Percentiles rank a stretch among this genome's conserved stretches.
Evolutionary conservation across 2,329 filamentous ascomycete species (phyloP).

Genomic region (Epichloe elymi): DNA sequence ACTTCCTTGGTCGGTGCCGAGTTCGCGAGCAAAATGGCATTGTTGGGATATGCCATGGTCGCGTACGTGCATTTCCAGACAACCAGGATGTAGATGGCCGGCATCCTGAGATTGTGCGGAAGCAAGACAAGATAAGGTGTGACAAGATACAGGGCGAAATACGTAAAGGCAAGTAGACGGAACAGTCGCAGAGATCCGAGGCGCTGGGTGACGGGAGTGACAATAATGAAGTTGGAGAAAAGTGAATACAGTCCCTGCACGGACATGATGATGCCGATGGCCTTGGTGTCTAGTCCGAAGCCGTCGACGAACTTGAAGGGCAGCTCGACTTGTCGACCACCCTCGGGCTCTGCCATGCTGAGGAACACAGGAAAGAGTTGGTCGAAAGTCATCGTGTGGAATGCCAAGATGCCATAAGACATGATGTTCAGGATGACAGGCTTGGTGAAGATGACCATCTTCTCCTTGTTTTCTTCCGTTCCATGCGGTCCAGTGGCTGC

Average conservation of each 20-base stretch:
- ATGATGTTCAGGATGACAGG: constrained; percentile 80
- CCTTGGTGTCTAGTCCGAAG: constrained; percentile 69
- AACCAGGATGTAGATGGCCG: constrained; percentile 63
- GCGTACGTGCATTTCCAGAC: constrained; percentile 90
- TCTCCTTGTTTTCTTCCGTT: constrained; percentile 15
- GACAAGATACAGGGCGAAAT: constrained; percentile 76
- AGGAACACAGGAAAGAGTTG: constrained; percentile 87
- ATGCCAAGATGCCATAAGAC: constrained; percentile 84
- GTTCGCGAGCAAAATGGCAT: constrained; percentile 80
- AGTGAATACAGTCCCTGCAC: constrained; percentile 85
- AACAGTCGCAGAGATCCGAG: constrained; percentile 74
- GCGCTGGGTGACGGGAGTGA: constrained; percentile 61
- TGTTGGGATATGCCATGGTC: constrained; percentile 81
- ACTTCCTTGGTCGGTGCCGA: constrained; percentile 72
- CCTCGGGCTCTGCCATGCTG: constrained; percentile 47
- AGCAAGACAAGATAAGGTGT: constrained; percentile 84
- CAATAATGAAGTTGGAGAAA: constrained; percentile 70
- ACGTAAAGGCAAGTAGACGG: constrained; percentile 65
- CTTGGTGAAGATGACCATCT: constrained; percentile 55
- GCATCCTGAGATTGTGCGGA: constrained; percentile 55
- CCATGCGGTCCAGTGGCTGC: not conserved
- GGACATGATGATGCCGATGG: constrained; percentile 78
- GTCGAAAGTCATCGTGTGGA: constrained; percentile 95
- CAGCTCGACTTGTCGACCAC: constrained; percentile 37
- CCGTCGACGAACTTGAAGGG: constrained; percentile 86